Base-by-base conservation (phyloP, 2,329 filamentous ascomycete genomes). In the Thyridium curvatum region DNA sequence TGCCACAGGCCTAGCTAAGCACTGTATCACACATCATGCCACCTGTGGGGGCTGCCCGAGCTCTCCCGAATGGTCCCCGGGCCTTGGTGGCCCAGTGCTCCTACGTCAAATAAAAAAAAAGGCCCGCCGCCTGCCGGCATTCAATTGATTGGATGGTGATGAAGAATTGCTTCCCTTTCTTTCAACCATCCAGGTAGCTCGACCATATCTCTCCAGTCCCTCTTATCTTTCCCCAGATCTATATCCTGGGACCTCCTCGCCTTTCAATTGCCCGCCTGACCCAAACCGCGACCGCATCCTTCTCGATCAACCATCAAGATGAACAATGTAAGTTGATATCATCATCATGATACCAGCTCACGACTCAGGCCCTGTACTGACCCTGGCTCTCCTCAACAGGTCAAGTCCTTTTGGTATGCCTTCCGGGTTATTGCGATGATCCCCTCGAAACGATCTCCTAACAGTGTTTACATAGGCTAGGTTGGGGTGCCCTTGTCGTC, bases 401-500 rank as follows among this genome's bases (percentile, higher is more conserved):
- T 74, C 46, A 78, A 71, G 67, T 82, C 79, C 38, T 82, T 83
- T 65, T 83, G 79, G 79, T 82, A 67, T 48, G 67, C 52, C 38
- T 32, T 10, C 6, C 21, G 21, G 21, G 6, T 10, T 26, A 6
- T 26, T 26, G 21, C 21, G 21, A 10, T 10, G 10, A 6, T 6
- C 10, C 6, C 21, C 21, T 6, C 10, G 21, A 26, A 6, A 26
- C 21, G 21, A 10, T 26, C 21, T 37, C 35, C 47, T 52, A 31
- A 52, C 39, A 16, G 16, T 34, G 30, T 12, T n/a, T 8, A 28
- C 33, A 38, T 49, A 94, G 89, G 86, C 69, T 91, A 56, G 93
- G 93, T 56, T 96, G 88, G 93, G 90, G 86, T 52, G 77, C 88
- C 36, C 77, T 97, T 39, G 93, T 90, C 58, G 72, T 84, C 52